Evolutionary conservation across 2,329 filamentous ascomycete species (phyloP).

Genomic region (Talaromyces marneffei): DNA sequence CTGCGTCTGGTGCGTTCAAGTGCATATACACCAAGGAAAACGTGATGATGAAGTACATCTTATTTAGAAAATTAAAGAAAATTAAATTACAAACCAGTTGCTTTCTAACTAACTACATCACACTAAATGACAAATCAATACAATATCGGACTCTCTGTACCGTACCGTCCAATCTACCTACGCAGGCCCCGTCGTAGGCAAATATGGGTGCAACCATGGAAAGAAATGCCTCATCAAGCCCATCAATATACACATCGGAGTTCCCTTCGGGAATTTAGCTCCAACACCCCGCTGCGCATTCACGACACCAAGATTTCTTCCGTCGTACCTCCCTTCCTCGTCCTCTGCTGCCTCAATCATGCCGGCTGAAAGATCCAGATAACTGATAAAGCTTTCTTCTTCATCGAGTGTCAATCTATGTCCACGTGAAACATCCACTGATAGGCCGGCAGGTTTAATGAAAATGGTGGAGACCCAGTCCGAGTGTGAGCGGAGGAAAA

Average conservation of each 20-base stretch:
- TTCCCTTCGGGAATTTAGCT: slow-evolving; percentile 32
- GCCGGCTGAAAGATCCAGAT: slow-evolving; percentile 42
- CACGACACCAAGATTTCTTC: slow-evolving; percentile 21
- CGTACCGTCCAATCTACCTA: not conserved
- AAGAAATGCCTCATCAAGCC: slow-evolving; percentile 30
- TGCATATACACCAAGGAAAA: not conserved
- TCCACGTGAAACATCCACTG: slow-evolving; percentile 28
- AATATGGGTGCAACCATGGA: slow-evolving; percentile 31
- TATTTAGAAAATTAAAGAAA: not conserved
- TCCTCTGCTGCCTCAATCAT: slow-evolving; percentile 47
- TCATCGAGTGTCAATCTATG: slow-evolving; percentile 37
- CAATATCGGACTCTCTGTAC: not conserved
- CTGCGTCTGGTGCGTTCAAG: not conserved
- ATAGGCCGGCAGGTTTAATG: slow-evolving; percentile 22
- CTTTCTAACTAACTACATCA: not conserved
- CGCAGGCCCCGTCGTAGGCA: slow-evolving; percentile 19
- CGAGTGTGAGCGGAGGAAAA: slow-evolving; percentile 17
- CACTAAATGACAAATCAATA: not conserved
- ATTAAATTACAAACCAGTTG: not conserved
- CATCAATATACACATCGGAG: slow-evolving; percentile 27
- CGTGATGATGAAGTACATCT: not conserved
- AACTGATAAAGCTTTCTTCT: slow-evolving; percentile 37
- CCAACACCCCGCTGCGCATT: slow-evolving; percentile 20
- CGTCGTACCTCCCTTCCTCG: slow-evolving; percentile 21
- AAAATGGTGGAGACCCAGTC: slow-evolving; percentile 22